A percentile compares a stretch with the other conserved stretches of the same genome.
Conservation (phyloP, 352 stramenopile species). For the Globisporangium spiculum region DNA sequence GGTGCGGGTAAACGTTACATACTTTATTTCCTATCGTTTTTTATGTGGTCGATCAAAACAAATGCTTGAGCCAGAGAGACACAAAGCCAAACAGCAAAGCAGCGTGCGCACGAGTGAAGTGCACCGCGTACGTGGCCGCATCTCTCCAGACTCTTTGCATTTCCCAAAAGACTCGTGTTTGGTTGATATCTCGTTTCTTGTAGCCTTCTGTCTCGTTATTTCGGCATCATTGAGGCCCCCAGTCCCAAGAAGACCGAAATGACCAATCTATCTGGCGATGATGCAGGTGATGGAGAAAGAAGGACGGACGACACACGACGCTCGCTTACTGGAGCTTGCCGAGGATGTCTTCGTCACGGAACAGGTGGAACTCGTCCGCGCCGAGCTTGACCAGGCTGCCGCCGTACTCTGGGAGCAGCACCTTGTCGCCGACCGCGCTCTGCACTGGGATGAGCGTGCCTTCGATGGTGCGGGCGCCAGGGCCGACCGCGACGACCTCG, state of each 20-base stretch:
- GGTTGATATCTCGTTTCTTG: background rate
- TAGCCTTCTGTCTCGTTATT: background rate
- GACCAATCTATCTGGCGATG: constrained; percentile 10
- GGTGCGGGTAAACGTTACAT: constrained; percentile 27
- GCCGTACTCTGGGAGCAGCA: constrained; percentile 96
- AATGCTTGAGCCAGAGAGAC: background rate
- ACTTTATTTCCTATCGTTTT: constrained; percentile 35
- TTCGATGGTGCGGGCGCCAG: constrained; percentile 86
- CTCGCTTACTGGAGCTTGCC: constrained; percentile 91
- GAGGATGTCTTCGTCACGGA: constrained; percentile 96
- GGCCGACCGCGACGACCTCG: constrained; percentile 92
- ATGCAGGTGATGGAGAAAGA: background rate
- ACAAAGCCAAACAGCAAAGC: background rate
- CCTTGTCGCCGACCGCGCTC: constrained; percentile 91
- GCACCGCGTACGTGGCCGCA: background rate
- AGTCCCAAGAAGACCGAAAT: background rate
- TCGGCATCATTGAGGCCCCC: constrained; percentile 7
- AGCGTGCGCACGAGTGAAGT: background rate
- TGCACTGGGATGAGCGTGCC: constrained; percentile 86
- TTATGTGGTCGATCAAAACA: constrained; percentile 10
- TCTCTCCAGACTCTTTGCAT: background rate
- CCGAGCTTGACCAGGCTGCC: constrained; percentile 92
- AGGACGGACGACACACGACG: background rate
- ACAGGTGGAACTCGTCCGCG: constrained; percentile 92
- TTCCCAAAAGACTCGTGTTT: constrained; percentile 8